Evolutionary conservation across 495 filamentous ascomycete species (phyloP), one percentile per base, ranked within the genome.

Genomic region (Aspergillus homomorphus): DNA sequence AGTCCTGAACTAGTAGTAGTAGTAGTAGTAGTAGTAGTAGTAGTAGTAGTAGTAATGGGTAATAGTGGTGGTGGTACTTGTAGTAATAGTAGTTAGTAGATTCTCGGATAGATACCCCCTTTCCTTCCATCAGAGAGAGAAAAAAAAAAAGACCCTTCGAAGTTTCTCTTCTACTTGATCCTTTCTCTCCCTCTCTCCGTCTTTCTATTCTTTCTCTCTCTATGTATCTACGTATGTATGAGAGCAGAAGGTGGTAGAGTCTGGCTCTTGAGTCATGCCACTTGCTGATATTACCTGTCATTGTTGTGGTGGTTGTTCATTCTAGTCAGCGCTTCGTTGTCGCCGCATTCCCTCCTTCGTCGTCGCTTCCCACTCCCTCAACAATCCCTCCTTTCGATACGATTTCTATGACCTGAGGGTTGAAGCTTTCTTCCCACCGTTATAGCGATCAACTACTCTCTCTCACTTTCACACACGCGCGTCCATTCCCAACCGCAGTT

Each of bases 351-450:
- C 46, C 21, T 52, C 46, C 51, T 38, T 41, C 52, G 33, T 51
- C 22, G 14, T 51, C 41, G 38, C 52, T 43, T 38, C 45, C 44
- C 43, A 48, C 54, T 24, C 2, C 21, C 46, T 26, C 24, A 51
- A 38, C 12, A 5, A 38, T 6, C 48, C 24, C 48, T 51, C 54
- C 54, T 53, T 54, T 54, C 38, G 45, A 54, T 51, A 45, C 55
- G 58, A 55, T 51, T 52, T 62, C 50, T 18, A 57, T 57, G 55
- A 57, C 48, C 48, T 38, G 8, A 38, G 23, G 22, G 23, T 33
- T 16, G 23, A 30, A 9, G n/a, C 15, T 14, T 5, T 28, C 24
- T 1, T 6, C 14, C 15, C 33, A 38, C 12, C 33, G 33, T 38
- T 5, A 10, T 38, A 5, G 33, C 33, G 12, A 7, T 12, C 33